Evolutionary conservation across 2,329 filamentous ascomycete genomes (phyloP).

Genomic region (Claviceps monticola): DNA sequence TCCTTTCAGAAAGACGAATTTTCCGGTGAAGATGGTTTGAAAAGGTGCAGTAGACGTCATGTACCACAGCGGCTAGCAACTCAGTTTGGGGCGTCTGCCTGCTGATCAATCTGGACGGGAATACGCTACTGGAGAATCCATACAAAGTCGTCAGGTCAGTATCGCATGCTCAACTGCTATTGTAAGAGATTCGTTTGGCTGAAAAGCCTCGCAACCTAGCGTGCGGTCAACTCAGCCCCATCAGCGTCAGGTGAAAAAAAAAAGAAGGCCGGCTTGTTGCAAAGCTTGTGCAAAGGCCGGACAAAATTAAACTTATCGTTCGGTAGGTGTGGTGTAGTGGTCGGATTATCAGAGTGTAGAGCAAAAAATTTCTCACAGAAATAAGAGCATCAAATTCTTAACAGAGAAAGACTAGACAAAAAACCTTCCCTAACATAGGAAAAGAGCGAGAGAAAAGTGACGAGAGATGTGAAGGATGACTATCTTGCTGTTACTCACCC

Average conservation of each 20-base stretch:
- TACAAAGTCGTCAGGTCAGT: background rate
- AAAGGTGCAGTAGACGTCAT: background rate
- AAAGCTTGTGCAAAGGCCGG: too few relatives aligned
- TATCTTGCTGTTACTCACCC: too few relatives aligned
- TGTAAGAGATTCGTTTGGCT: too few relatives aligned
- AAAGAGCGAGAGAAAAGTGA: too few relatives aligned
- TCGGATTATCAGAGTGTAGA: too few relatives aligned
- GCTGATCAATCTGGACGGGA: background rate
- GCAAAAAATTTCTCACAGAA: too few relatives aligned
- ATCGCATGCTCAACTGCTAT: background rate
- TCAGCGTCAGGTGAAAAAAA: background rate
- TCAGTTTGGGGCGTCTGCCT: background rate
- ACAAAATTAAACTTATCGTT: too few relatives aligned
- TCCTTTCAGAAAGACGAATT: background rate
- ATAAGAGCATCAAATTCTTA: too few relatives aligned
- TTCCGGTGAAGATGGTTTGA: background rate
- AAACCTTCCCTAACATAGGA: too few relatives aligned
- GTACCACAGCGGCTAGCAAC: background rate
- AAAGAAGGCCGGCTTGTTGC: background rate
- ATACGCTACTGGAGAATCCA: background rate
- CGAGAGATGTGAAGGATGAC: too few relatives aligned
- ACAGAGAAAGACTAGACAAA: too few relatives aligned
- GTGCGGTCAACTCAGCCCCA: background rate
- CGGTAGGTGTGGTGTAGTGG: too few relatives aligned
- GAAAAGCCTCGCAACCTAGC: background rate